A percentile compares a stretch with the other conserved stretches of the same genome.
phyloP scores from a whole-genome alignment of 2,329 filamentous ascomycete species.

The Cladosporium sp. region DNA sequence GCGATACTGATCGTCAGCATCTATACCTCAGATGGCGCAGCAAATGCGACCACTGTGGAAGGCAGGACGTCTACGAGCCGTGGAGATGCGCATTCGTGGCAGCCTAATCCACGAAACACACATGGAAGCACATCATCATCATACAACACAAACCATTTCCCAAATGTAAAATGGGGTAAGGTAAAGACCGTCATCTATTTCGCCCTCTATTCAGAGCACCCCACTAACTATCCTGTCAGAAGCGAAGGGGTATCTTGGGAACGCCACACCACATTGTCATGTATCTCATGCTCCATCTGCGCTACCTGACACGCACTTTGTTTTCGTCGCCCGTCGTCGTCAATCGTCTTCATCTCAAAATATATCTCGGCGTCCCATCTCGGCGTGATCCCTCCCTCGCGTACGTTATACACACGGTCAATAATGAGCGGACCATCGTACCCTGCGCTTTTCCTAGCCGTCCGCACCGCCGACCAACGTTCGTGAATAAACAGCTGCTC shows the following conservation, averaged over 20 bases:
- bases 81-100: no score
- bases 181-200: not conserved
- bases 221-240: not conserved
- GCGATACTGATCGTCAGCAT: no score
- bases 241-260: not conserved
- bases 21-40: no score
- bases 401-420: not conserved
- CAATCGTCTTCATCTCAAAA: not conserved
- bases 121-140: not conserved
- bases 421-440: not conserved
- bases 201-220: not conserved
- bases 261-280: not conserved
- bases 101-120: not conserved
- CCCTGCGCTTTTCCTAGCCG: not conserved
- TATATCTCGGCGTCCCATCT: not conserved
- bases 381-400: not conserved
- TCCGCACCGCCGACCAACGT: not conserved
- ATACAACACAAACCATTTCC: not conserved
- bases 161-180: not conserved
- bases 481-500: not conserved
- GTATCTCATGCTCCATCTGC: not conserved
- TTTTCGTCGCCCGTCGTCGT: not conserved
- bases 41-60: no score
- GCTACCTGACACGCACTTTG: not conserved
- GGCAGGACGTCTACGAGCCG: no score